Percentiles rank a stretch among this genome's conserved stretches.
These are phyloP conservation scores for Trichoderma brevicompactum DNA, from an alignment of 2,329 filamentous ascomycete species.

Conservation along the genomic window DNA sequence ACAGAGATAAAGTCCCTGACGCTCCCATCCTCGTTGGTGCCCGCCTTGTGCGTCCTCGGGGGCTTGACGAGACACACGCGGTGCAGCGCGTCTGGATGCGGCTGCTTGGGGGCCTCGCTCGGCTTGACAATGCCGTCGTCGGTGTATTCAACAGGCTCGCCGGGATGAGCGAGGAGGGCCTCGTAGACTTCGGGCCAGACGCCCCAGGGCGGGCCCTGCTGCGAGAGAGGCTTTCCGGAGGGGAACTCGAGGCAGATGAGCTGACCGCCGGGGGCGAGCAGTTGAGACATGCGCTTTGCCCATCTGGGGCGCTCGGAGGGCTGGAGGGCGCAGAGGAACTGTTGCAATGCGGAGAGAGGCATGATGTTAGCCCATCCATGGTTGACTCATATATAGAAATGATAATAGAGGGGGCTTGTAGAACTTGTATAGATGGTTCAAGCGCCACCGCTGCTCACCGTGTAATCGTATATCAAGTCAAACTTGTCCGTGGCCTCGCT, in stretches of 20 bases:
- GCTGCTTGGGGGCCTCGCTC: conserved; percentile 35
- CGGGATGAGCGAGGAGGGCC: conserved; percentile 71
- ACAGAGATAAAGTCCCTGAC: conserved; percentile 59
- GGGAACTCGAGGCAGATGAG: conserved; percentile 78
- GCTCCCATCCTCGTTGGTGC: conserved; percentile 50
- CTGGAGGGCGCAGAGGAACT: conserved; percentile 69
- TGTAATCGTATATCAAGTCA: conserved; percentile 69
- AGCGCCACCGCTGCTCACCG: conserved; percentile 48
- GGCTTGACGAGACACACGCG: conserved; percentile 57
- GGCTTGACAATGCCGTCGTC: conserved; percentile 50
- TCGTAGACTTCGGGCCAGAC: conserved; percentile 71
- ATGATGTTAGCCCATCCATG: conserved; percentile 4
- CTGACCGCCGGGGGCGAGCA: conserved; percentile 55
- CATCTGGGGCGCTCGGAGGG: conserved; percentile 56
- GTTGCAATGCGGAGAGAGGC: neutral
- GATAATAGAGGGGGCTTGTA: too few species aligned
- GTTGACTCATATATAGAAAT: too few species aligned
- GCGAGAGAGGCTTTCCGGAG: conserved; percentile 67
- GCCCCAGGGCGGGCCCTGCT: conserved; percentile 74
- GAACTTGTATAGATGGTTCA: neutral
- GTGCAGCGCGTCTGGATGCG: conserved; percentile 44
- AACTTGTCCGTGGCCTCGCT: conserved; percentile 55
- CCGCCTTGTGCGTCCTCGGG: conserved; percentile 52
- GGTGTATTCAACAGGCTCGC: conserved; percentile 66
- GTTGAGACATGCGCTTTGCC: conserved; percentile 56